Evolutionary conservation across 495 filamentous ascomycete species (phyloP).

Genomic region (Hypoxylon fuscum): DNA sequence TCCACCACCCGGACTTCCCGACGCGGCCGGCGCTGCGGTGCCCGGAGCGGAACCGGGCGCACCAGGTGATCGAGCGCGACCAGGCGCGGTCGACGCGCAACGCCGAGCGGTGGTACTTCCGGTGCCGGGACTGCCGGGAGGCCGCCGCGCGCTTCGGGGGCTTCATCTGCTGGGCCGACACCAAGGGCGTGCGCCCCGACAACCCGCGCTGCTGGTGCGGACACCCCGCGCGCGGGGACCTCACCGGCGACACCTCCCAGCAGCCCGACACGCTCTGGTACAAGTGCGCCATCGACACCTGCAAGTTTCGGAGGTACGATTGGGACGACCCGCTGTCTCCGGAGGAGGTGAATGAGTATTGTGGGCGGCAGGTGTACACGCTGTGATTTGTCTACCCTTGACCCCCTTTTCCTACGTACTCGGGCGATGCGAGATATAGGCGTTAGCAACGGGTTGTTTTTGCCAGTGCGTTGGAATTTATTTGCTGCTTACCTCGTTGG

Average conservation of each 20-base stretch:
- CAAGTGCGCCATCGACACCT: slow-evolving; percentile 30
- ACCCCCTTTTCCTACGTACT: background rate
- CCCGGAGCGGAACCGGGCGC: background rate
- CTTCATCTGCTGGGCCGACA: slow-evolving; percentile 35
- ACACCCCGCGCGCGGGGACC: slow-evolving; percentile 16
- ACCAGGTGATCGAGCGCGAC: background rate
- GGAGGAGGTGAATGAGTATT: slow-evolving; percentile 18
- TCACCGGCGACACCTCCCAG: background rate
- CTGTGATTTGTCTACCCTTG: background rate
- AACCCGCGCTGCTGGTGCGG: slow-evolving; percentile 20
- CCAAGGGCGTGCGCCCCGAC: background rate
- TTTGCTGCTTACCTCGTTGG: too few species aligned
- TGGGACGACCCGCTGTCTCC: slow-evolving; percentile 17
- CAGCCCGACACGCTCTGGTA: slow-evolving; percentile 14
- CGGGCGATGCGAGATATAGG: background rate
- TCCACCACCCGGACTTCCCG: slow-evolving; percentile 19
- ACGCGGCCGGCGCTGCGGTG: slow-evolving; percentile 15
- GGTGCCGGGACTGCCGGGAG: slow-evolving; percentile 9
- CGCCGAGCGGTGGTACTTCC: slow-evolving; percentile 8
- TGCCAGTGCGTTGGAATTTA: too few species aligned
- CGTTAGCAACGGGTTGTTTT: background rate
- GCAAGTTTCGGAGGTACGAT: slow-evolving; percentile 10
- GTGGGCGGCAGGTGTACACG: slow-evolving; percentile 12
- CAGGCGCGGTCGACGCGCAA: slow-evolving; percentile 2
- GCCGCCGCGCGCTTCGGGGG: background rate